Evolutionary conservation across 345 rosid genomes (phyloP).

Genomic region (Rhodomyrtus tomentosa): DNA sequence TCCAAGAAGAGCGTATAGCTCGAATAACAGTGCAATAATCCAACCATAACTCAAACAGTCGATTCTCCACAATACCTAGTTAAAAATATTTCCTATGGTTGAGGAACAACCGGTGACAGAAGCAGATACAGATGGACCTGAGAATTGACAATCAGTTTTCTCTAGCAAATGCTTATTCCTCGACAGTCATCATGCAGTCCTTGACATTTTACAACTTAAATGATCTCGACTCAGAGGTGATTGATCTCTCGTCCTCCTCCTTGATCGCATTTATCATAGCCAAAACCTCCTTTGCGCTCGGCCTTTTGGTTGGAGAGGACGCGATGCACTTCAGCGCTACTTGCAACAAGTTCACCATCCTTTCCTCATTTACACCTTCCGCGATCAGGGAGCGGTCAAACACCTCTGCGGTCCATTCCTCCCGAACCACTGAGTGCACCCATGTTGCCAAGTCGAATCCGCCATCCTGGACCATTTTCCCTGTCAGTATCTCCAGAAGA

Average conservation of each 20-base stretch:
- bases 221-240: background rate
- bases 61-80: background rate
- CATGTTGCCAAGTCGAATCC: slow-evolving; percentile 2
- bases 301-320: background rate
- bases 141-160: background rate
- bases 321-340: slow-evolving; percentile 7
- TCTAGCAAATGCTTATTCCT: background rate
- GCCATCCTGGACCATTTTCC: background rate
- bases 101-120: background rate
- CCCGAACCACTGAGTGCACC: slow-evolving; percentile 2
- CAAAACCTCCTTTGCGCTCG: background rate
- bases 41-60: background rate
- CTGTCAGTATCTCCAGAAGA: slow-evolving; percentile 4
- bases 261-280: slow-evolving; percentile 1
- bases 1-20: background rate
- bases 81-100: background rate
- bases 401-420: slow-evolving; percentile 11
- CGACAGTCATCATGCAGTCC: background rate
- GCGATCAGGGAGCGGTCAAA: background rate
- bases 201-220: background rate
- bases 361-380: background rate
- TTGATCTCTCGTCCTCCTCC: slow-evolving; percentile 10
- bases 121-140: background rate
- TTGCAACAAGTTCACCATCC: slow-evolving; percentile 8
- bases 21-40: background rate